These are phyloP conservation scores for Omphalotus olearius DNA, from an alignment of 1,284 basidiomycete genomes.

Conservation along the genomic window DNA sequence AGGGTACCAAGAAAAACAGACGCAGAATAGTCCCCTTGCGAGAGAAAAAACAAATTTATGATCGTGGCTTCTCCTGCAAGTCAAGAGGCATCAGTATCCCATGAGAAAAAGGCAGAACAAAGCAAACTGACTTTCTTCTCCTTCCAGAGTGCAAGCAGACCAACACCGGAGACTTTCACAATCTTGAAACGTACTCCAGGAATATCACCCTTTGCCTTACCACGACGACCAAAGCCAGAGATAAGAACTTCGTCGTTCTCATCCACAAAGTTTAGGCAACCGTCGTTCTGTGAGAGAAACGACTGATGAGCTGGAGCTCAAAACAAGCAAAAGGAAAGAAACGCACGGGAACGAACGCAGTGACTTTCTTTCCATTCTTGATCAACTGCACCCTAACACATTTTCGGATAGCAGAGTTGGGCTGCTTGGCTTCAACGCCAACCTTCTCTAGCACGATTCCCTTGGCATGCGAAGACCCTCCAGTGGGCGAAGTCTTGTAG, in stretches of 20 bases:
- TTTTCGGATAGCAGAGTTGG: conserved; percentile 99
- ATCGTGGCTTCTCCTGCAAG: conserved; percentile 82
- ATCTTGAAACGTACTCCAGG: conserved; percentile 99
- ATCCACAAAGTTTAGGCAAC: conserved; percentile 98
- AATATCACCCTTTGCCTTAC: conserved; percentile 99
- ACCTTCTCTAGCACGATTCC: conserved; percentile 99
- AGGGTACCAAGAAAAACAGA: conserved; percentile 19
- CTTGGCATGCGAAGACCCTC: conserved; percentile 99
- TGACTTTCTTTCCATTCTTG: conserved; percentile 99
- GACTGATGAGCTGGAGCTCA: conserved; percentile 9
- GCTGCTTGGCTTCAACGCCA: conserved; percentile 92
- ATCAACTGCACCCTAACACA: conserved; percentile 99
- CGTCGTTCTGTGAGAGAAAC: conserved; percentile 75
- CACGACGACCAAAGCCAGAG: conserved; percentile 99
- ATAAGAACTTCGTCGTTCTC: conserved; percentile 99
- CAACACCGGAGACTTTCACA: conserved; percentile 99
- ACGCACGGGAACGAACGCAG: conserved; percentile 73
- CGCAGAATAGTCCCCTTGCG: conserved; percentile 11
- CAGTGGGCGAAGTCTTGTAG: conserved; percentile 99
- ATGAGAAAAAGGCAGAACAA: not conserved
- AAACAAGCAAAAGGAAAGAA: not conserved
- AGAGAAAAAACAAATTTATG: conserved; percentile 46
- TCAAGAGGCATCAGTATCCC: conserved; percentile 5
- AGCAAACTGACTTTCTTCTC: conserved; percentile 84
- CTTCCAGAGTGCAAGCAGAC: conserved; percentile 96